A percentile compares a stretch with the other conserved stretches of the same genome.
phyloP scores from a whole-genome alignment of 495 filamentous ascomycete species.

The Aspergillus homomorphus region DNA sequence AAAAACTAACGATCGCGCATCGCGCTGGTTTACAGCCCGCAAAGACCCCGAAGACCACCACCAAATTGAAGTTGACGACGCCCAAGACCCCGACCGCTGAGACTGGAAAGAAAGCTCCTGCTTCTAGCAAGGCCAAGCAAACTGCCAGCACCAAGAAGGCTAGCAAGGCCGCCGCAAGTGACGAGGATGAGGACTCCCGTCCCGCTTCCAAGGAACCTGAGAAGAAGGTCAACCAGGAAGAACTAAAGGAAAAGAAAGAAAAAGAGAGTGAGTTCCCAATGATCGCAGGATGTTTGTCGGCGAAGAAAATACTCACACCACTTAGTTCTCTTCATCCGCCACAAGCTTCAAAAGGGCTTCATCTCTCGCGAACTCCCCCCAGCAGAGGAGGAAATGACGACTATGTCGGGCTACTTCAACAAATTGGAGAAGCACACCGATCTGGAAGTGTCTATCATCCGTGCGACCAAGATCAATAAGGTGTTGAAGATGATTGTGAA shows the following conservation, averaged over 20 bases:
- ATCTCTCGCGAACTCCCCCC: conserved; percentile 76
- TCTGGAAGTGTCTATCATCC: conserved; percentile 81
- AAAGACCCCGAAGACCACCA: conserved; percentile 60
- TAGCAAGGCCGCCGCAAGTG: conserved; percentile 42
- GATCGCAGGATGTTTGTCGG: neutral
- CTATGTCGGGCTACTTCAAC: conserved; percentile 73
- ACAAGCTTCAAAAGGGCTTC: conserved; percentile 89
- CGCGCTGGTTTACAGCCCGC: conserved; percentile 31
- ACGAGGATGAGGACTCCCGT: conserved; percentile 42
- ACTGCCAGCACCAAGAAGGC: conserved; percentile 34
- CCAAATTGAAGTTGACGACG: conserved; percentile 53
- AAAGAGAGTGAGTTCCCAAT: conserved; percentile 58
- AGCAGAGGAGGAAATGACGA: conserved; percentile 82
- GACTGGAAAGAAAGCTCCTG: conserved; percentile 47
- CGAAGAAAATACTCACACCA: conserved; percentile 7
- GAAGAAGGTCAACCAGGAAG: conserved; percentile 54
- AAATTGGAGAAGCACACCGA: conserved; percentile 77
- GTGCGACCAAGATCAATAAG: conserved; percentile 88
- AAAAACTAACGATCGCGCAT: neutral
- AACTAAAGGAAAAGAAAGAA: conserved; percentile 60
- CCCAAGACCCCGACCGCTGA: conserved; percentile 49
- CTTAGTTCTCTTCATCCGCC: conserved; percentile 74
- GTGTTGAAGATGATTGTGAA: conserved; percentile 89
- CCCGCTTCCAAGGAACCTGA: conserved; percentile 49
- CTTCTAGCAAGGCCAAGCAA: conserved; percentile 60